phyloP scores from a whole-genome alignment of 495 filamentous ascomycete species.

The Evernia prunastri region DNA sequence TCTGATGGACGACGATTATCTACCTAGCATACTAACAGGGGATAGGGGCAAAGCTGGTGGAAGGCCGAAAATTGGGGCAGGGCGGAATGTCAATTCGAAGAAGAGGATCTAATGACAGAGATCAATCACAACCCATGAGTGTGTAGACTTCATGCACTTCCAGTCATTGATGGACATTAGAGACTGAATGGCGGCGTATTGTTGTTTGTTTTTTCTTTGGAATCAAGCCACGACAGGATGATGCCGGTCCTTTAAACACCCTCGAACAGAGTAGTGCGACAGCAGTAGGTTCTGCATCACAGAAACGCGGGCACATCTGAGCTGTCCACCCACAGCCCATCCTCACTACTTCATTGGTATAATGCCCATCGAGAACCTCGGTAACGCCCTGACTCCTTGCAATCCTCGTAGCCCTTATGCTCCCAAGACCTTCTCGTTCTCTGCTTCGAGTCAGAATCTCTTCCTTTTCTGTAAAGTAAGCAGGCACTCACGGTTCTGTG shows the following conservation, averaged over 20 bases:
- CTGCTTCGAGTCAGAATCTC: conserved; percentile 24
- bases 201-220: too few relatives aligned
- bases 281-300: not conserved
- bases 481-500: conserved; percentile 63
- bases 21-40: conserved; percentile 80
- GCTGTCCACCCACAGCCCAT: not conserved
- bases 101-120: conserved; percentile 35
- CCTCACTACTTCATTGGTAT: not conserved
- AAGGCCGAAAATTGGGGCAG: conserved; percentile 74
- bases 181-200: not conserved
- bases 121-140: not conserved
- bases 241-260: too few relatives aligned
- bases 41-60: conserved; percentile 56
- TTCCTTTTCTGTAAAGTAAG: not conserved
- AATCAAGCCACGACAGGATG: not conserved
- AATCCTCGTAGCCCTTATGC: conserved; percentile 27
- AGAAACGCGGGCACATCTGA: not conserved
- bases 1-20: conserved; percentile 90
- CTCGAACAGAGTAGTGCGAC: not conserved
- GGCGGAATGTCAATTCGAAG: conserved; percentile 76
- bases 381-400: conserved; percentile 4
- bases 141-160: not conserved
- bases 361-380: not conserved
- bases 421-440: conserved; percentile 37
- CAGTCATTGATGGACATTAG: not conserved